phyloP scores from a whole-genome alignment of 2,329 filamentous ascomycete species.

The Ascochyta fabae region DNA sequence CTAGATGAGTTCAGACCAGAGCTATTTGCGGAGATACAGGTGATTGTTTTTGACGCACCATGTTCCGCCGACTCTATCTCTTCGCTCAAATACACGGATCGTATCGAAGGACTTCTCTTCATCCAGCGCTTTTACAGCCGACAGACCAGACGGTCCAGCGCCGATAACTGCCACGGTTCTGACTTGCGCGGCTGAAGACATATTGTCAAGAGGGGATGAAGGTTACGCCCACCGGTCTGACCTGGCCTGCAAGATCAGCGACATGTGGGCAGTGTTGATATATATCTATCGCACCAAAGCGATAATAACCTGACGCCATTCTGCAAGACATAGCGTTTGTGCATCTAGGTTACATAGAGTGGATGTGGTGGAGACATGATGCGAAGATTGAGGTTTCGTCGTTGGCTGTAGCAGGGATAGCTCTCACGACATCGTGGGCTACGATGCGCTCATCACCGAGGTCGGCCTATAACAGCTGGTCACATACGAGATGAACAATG shows the following conservation, averaged over 20 bases:
- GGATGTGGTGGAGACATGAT: conserved; percentile 4
- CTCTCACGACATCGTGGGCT: conserved; percentile 10
- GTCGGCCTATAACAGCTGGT: neutral
- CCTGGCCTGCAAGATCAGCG: no score
- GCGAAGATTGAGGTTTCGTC: neutral
- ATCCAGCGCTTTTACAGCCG: conserved; percentile 11
- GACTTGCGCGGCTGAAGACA: neutral
- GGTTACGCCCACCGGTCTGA: neutral
- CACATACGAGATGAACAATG: neutral
- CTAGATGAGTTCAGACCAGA: conserved; percentile 3
- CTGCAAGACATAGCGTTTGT: conserved; percentile 11
- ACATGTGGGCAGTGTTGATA: no score
- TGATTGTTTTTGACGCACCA: conserved; percentile 55
- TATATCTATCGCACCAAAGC: no score
- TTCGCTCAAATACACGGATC: conserved; percentile 66
- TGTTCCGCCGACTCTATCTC: conserved; percentile 65
- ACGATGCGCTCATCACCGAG: conserved; percentile 10
- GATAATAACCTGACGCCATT: conserved; percentile 7
- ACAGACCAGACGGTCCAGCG: conserved; percentile 4
- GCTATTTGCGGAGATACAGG: no score
- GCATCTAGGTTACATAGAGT: neutral
- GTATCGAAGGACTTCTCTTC: conserved; percentile 61
- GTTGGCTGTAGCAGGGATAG: conserved; percentile 2
- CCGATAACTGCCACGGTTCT: conserved; percentile 8
- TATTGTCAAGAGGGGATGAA: neutral